These are phyloP conservation scores for Leccinum griseonigrum DNA, from an alignment of 1,284 basidiomycete species.

Conservation along the genomic window DNA sequence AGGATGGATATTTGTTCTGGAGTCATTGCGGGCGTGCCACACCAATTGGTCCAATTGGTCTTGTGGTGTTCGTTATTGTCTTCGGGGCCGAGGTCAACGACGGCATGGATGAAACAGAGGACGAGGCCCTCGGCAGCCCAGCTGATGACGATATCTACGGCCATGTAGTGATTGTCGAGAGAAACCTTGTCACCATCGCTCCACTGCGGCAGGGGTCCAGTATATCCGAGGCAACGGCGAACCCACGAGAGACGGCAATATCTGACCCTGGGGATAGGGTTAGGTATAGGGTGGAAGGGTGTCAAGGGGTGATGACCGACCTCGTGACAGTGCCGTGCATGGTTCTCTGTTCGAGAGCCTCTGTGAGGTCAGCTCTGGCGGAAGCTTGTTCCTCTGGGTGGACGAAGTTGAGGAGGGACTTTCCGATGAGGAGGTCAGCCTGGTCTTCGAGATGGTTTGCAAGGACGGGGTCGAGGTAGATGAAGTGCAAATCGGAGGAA, in stretches of 20 bases:
- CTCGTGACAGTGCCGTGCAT: slow-evolving; percentile 91
- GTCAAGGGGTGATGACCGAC: slow-evolving; percentile 36
- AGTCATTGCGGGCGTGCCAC: slow-evolving; percentile 72
- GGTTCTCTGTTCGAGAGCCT: slow-evolving; percentile 77
- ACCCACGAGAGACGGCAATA: slow-evolving; percentile 71
- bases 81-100: slow-evolving; percentile 67
- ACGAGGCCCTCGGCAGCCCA: slow-evolving; percentile 91
- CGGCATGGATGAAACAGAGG: slow-evolving; percentile 93
- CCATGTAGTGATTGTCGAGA: slow-evolving; percentile 80
- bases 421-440: slow-evolving; percentile 67
- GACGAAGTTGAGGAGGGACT: slow-evolving; percentile 80
- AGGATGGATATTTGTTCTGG: slow-evolving; percentile 56
- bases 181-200: slow-evolving; percentile 66
- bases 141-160: slow-evolving; percentile 91
- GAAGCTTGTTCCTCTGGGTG: slow-evolving; percentile 87
- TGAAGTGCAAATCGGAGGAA: slow-evolving; percentile 73
- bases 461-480: slow-evolving; percentile 89
- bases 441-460: slow-evolving; percentile 74
- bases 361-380: slow-evolving; percentile 74
- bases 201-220: slow-evolving; percentile 52
- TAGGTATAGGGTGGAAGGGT: slow-evolving; percentile 13
- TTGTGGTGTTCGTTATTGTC: slow-evolving; percentile 82
- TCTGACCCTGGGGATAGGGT: slow-evolving; percentile 55
- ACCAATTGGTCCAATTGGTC: slow-evolving; percentile 92
- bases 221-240: slow-evolving; percentile 63